phyloP scores from a whole-genome alignment of 169 alveolate genomes.

The Cryptosporidium ryanae region DNA sequence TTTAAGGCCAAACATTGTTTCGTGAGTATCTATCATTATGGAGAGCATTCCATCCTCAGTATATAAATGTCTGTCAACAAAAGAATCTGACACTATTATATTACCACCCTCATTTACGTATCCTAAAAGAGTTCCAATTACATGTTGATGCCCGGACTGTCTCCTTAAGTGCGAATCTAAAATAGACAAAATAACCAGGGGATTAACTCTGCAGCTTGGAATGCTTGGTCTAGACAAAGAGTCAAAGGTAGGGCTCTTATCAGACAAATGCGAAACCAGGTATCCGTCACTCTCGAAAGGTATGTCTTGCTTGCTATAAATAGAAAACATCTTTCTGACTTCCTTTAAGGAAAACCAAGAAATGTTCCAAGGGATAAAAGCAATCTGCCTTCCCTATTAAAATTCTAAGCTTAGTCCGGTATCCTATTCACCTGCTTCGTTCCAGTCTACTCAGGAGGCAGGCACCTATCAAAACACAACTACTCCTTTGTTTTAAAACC shows the following conservation, averaged over 20 bases:
- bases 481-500: too few species aligned
- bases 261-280: constrained; percentile 36
- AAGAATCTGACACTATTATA: constrained; percentile 91
- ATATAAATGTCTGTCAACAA: constrained; percentile 90
- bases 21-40: constrained; percentile 91
- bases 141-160: constrained; percentile 89
- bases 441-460: too few species aligned
- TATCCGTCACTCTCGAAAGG: constrained; percentile 53
- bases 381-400: too few species aligned
- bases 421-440: too few species aligned
- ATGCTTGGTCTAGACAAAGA: constrained; percentile 74
- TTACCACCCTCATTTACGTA: constrained; percentile 87
- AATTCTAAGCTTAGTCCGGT: too few species aligned
- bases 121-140: constrained; percentile 91
- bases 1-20: constrained; percentile 89
- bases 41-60: constrained; percentile 92
- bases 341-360: neutral
- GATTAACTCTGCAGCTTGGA: constrained; percentile 88
- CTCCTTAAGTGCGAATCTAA: constrained; percentile 90
- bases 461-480: too few species aligned
- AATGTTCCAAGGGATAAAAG: too few species aligned
- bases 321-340: neutral
- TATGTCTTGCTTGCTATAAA: constrained; percentile 4
- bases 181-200: constrained; percentile 89
- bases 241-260: constrained; percentile 25